A percentile compares a stretch with the other conserved stretches of the same genome.
These are phyloP conservation scores for Penicillium sp. DNA, from an alignment of 2,329 filamentous ascomycete species.

Conservation along the genomic window DNA sequence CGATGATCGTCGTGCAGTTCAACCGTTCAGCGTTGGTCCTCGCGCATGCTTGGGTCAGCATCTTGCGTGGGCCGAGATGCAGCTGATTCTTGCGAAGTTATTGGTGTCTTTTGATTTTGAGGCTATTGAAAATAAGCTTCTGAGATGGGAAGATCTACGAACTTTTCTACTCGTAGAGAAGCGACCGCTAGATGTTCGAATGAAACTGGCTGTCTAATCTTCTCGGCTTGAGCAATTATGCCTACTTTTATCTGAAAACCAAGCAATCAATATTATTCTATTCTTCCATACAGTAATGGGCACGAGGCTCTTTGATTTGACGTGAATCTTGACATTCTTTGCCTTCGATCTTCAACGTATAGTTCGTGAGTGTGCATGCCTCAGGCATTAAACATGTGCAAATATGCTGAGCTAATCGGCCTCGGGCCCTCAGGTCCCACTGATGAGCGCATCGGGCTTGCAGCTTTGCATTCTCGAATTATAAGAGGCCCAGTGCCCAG, in stretches of 20 bases:
- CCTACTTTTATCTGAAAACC: background rate
- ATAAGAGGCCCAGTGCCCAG: conserved; percentile 3
- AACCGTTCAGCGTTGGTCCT: conserved; percentile 4
- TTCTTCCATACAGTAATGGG: too few relatives aligned
- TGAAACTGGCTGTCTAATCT: background rate
- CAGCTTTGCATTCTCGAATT: conserved; percentile 4
- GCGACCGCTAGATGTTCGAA: background rate
- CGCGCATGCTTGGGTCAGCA: conserved; percentile 1
- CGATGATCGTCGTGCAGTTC: background rate
- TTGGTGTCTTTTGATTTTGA: conserved; percentile 2
- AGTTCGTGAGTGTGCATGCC: background rate
- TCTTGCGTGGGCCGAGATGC: conserved; percentile 3
- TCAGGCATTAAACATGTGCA: background rate
- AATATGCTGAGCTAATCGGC: conserved; percentile 2
- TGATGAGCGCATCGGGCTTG: conserved; percentile 5
- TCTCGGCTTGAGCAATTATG: background rate
- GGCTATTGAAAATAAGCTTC: background rate
- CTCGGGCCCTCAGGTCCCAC: conserved; percentile 2
- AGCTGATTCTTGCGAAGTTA: background rate
- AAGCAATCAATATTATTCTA: too few relatives aligned
- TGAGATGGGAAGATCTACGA: background rate
- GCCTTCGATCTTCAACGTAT: too few relatives aligned
- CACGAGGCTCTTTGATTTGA: background rate
- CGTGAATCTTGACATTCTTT: too few relatives aligned
- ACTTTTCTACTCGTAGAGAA: conserved; percentile 3